Evolutionary conservation across 2,329 filamentous ascomycete species (phyloP).

Genomic region (Teratosphaeria viscida): DNA sequence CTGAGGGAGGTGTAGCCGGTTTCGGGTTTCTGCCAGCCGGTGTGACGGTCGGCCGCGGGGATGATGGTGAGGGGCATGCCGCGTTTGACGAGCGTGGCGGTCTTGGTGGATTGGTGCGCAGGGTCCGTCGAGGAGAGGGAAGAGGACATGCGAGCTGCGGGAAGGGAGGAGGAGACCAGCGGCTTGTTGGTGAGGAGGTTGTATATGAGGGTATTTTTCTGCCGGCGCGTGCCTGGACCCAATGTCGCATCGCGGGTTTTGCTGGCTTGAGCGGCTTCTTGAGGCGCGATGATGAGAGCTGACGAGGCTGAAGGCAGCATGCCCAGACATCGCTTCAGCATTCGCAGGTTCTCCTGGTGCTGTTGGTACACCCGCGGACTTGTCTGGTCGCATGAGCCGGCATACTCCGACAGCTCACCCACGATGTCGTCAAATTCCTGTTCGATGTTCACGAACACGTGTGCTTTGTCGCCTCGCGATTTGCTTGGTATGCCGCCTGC

Average conservation of each 20-base stretch:
- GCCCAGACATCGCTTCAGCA: constrained; percentile 60
- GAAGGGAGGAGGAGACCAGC: constrained; percentile 81
- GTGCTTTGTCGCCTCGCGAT: constrained; percentile 50
- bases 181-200: constrained; percentile 95
- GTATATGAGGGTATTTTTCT: constrained; percentile 81
- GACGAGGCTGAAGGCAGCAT: constrained; percentile 77
- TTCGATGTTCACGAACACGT: constrained; percentile 86
- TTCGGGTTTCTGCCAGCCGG: constrained; percentile 58
- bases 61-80: constrained; percentile 83
- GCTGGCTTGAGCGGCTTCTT: constrained; percentile 56
- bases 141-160: constrained; percentile 52
- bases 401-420: constrained; percentile 35
- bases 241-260: constrained; percentile 15
- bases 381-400: constrained; percentile 12
- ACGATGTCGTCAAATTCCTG: constrained; percentile 71
- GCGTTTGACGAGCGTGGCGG: constrained; percentile 76
- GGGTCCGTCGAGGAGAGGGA: background rate
- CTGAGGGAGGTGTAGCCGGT: constrained; percentile 52
- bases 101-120: constrained; percentile 7
- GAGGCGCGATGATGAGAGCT: constrained; percentile 76
- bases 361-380: constrained; percentile 24
- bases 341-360: constrained; percentile 61
- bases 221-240: constrained; percentile 42
- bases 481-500: constrained; percentile 70
- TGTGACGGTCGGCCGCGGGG: constrained; percentile 51